Evolutionary conservation across 2,329 filamentous ascomycete species (phyloP).

Genomic region (Arthroderma uncinatum): DNA sequence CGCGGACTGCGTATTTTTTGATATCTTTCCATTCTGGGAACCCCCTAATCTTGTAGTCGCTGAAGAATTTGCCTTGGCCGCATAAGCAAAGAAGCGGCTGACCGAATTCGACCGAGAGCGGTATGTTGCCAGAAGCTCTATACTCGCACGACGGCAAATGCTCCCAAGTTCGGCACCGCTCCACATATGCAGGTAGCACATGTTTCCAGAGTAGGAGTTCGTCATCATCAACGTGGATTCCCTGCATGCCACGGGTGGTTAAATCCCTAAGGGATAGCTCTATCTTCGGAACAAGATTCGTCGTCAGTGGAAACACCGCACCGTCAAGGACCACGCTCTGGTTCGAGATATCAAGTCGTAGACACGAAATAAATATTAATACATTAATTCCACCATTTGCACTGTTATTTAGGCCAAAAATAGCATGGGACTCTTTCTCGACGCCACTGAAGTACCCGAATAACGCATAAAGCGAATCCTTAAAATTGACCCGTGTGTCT

Average conservation of each 20-base stretch:
- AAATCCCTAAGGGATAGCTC: conserved; percentile 6
- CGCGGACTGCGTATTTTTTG: conserved; percentile 20
- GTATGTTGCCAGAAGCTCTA: conserved; percentile 14
- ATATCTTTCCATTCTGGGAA: conserved; percentile 17
- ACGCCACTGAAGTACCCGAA: conserved; percentile 18
- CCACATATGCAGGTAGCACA: conserved; percentile 23
- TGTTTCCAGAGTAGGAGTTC: conserved; percentile 26
- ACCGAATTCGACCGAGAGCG: conserved; percentile 17
- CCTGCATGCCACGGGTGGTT: background rate
- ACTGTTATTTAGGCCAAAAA: conserved; percentile 17
- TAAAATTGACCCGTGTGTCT: conserved; percentile 18
- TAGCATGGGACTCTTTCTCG: background rate
- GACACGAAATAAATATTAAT: conserved; percentile 19
- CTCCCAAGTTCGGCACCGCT: conserved; percentile 32
- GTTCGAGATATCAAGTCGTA: conserved; percentile 23
- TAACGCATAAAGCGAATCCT: conserved; percentile 22
- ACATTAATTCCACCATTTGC: conserved; percentile 14
- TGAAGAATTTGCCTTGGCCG: conserved; percentile 22
- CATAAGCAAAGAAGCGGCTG: conserved; percentile 25
- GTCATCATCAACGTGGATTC: conserved; percentile 18
- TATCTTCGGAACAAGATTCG: conserved; percentile 6
- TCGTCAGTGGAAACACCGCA: conserved; percentile 24
- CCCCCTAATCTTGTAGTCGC: conserved; percentile 13
- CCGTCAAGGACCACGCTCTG: conserved; percentile 23
- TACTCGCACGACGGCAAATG: conserved; percentile 28